Evolutionary conservation across 371 early-diverging fungal species (phyloP).

Genomic region (Chytridium lagenaria): DNA sequence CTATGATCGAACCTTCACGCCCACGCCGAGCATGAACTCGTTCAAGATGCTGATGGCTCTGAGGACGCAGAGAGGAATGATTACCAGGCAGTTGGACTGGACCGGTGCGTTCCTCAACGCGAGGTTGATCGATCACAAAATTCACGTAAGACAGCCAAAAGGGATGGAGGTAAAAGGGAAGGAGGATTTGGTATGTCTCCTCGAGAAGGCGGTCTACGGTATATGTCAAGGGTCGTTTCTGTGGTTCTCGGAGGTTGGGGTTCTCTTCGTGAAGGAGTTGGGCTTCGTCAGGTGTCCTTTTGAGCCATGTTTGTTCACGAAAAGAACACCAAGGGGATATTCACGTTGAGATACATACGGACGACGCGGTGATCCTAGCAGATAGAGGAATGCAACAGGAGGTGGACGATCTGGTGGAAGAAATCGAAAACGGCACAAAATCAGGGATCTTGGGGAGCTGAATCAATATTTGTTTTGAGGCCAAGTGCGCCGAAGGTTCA

Average conservation of each 20-base stretch:
- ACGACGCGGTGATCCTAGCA: constrained; percentile 9
- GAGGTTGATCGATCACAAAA: background rate
- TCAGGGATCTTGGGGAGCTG: constrained; percentile 12
- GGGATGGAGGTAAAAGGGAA: constrained; percentile 9
- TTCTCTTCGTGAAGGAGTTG: background rate
- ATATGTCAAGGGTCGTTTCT: constrained; percentile 17
- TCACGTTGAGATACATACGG: background rate
- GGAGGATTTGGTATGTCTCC: background rate
- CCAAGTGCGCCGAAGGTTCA: background rate
- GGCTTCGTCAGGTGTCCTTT: constrained; percentile 18
- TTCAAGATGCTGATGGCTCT: constrained; percentile 16
- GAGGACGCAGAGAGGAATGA: background rate
- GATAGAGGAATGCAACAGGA: constrained; percentile 1
- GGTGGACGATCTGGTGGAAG: constrained; percentile 13
- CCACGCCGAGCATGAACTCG: constrained; percentile 1
- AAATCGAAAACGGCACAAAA: background rate
- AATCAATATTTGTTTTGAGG: constrained; percentile 15
- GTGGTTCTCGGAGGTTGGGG: constrained; percentile 1
- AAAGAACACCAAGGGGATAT: background rate
- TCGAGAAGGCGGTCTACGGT: constrained; percentile 18
- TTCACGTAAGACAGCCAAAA: constrained; percentile 8
- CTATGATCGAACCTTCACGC: constrained; percentile 9
- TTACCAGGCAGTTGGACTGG: constrained; percentile 15
- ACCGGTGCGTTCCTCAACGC: constrained; percentile 8
- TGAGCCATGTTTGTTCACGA: constrained; percentile 22